Evolutionary conservation across 2,329 filamentous ascomycete genomes (phyloP), one percentile per base, ranked within the genome.

Genomic region (Lachnum nothofagi): DNA sequence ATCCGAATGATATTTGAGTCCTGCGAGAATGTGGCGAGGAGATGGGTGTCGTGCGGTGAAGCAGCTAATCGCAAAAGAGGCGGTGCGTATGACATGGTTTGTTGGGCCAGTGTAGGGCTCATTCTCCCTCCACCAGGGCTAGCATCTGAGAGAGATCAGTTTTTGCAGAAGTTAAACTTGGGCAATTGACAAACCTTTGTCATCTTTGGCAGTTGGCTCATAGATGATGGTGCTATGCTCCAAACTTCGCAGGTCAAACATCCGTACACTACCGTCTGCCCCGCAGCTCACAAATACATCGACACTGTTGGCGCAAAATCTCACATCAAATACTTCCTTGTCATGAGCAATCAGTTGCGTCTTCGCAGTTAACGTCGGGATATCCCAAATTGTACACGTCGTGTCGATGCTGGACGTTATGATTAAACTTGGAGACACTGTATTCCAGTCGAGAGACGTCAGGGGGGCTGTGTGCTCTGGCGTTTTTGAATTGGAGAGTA

Each of bases 211-310:
- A 0, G 88, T 91, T 4, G 93, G 93, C 68, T 98, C 93, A 67
- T 98, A 98, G 56, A 98, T 98, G 67, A 98, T 98, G 43, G 93
- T 98, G 58, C 91, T 96, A 68, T 98, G 93, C 67, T 98, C 93
- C 45, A 98, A 72, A 67, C 91, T 97, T 64, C 93, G 82, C 53
- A 98, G 75, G 68, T 98, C 93, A 69, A 98, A 98, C 93, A 98
- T 98, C 60, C 93, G 83, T 22, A 98, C 93, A 67, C 91, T 97
- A 33, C 93, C 93, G 66, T 98, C 93, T 48, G 95, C 91, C 44
- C 93, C 93, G 67, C 93, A 98, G 67, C 89, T 95, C 25, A 97
- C 93, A 67, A 98, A 98, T 1, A 97, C 91, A 63, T 98, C 93
- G n/a, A 95, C 89, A 61, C 90, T 96, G 60, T 95, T 93, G 42